Base-by-base conservation (phyloP, 495 filamentous ascomycete genomes). In the Podospora anserina region DNA sequence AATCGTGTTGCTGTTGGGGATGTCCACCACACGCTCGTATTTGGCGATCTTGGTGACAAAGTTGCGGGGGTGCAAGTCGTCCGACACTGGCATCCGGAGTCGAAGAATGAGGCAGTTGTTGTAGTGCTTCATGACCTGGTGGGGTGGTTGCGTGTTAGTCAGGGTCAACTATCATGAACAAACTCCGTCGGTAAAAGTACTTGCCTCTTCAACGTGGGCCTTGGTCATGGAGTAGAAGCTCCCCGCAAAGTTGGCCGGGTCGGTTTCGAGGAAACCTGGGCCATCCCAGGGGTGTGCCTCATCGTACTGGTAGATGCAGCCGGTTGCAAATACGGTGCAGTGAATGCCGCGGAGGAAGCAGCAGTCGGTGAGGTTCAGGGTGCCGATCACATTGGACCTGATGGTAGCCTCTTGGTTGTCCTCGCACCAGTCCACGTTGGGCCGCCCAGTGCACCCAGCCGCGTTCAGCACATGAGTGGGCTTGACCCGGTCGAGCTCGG, bases 341-440 rank as follows among this genome's bases (percentile, higher is more conserved):
- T 89, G 88, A 65, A 89, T 82, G 65, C 80, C 81, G 49, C 78
- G 82, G 61, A 83, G 70, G 74, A 77, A 84, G 77, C 87, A 89
- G 71, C 79, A 82, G 72, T 88, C 87, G 60, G 86, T 78, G 72
- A 90, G 77, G 73, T 89, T 89, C 69, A 90, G 72, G 4, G 88
- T 85, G 64, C 88, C 88, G 65, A 88, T 82, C 59, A 86, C 88
- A 67, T 90, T 90, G 72, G 85, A 88, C 66, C 87, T 78, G 72
- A 90, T 83, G 53, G 87, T 89, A 49, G 85, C 83, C 74, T 88
- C 83, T 75, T 82, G 87, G 78, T 89, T 85, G 72, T 88, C 87
- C 77, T 90, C 88, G 71, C 88, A 90, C 88, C 88, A 89, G 78
- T 89, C 88, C 72, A 90, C 87, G 69, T 90, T 90, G 63, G 88